Evolutionary conservation across 768 basidiomycete genomes (phyloP), one percentile per base, ranked within the genome.

Genomic region (Clavaria fumosa): DNA sequence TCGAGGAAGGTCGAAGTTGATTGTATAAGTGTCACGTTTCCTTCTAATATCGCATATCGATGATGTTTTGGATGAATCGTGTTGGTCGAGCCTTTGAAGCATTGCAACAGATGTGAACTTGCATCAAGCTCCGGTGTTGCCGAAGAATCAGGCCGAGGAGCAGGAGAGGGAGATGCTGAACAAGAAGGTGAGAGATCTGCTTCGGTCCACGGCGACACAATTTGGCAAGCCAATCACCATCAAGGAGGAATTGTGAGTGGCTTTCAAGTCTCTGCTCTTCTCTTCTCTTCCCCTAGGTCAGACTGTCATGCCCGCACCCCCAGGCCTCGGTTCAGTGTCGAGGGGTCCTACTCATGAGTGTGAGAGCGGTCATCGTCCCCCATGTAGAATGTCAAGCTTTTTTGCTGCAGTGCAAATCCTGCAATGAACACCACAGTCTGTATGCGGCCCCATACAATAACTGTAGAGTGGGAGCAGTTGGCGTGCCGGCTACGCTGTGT

Each of bases 1-100:
- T 93, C 86, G 79, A 91, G 48, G 85, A 91, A 47, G 86, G 91
- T 51, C 67, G 85, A 20, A 83, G 81, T 40, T 91, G 86, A 83
- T 54, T 90, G 34, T 85, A 86, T 50, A 80, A 83, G n/a, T n/a
- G n/a, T n/a, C n/a, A n/a, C n/a, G n/a, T n/a, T n/a, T n/a, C n/a
- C n/a, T n/a, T n/a, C n/a, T n/a, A n/a, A n/a, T n/a, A n/a, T n/a
- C n/a, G n/a, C n/a, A n/a, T n/a, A n/a, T n/a, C 14, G 18, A 26
- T 34, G 28, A 11, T 31, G 22, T 9, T 41, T 36, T 18, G 34
- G 20, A 24, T 41, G 10, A 28, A 11, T 14, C 31, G n/a, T 35
- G 3, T 34, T 28, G 38, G 12, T 31, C 31, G 40, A 37, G 43
- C 31, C 15, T 33, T 12, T 18, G 2, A 36, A 80, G 79, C 38